Percentiles rank a stretch among this genome's conserved stretches.
Conservation (phyloP, 1,139 yeast genomes). For the Zygosaccharomyces sapae region DNA sequence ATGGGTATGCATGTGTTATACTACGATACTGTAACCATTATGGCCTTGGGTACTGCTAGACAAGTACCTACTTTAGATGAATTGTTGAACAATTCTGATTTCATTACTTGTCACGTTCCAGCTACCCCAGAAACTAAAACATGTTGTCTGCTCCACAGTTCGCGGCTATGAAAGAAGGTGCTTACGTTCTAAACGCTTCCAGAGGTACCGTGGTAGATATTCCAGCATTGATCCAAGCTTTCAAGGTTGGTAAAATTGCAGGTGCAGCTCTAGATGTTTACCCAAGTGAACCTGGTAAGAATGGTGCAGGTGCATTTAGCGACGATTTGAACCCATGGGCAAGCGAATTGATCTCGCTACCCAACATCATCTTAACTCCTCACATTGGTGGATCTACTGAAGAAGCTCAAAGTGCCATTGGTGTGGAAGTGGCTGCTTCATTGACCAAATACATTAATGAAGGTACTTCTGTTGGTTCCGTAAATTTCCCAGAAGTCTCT, state of each 20-base stretch:
- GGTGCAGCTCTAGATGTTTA: constrained; percentile 97
- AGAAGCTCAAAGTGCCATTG: constrained; percentile 97
- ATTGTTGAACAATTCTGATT: constrained; percentile 75
- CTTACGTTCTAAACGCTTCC: constrained; percentile 91
- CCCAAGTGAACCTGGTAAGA: constrained; percentile 97
- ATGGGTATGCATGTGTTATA: constrained; percentile 97
- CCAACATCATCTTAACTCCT: constrained; percentile 91
- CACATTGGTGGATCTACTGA: constrained; percentile 99
- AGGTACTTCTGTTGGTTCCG: constrained; percentile 95
- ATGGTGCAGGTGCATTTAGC: constrained; percentile 77
- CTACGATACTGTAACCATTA: constrained; percentile 86
- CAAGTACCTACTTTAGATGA: constrained; percentile 86
- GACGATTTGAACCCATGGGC: constrained; percentile 78
- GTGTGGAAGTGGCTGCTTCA: constrained; percentile 87
- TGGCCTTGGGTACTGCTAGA: constrained; percentile 95
- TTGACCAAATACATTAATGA: constrained; percentile 90
- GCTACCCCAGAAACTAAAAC: constrained; percentile 89
- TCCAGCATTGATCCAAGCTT: constrained; percentile 86
- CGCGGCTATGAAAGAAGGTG: constrained; percentile 94
- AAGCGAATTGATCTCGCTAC: constrained; percentile 71
- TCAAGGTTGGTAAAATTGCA: constrained; percentile 89
- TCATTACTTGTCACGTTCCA: constrained; percentile 91
- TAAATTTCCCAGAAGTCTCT: constrained; percentile 97
- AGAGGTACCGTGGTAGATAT: constrained; percentile 98
- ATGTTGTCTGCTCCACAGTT: constrained; percentile 87